phyloP scores from a whole-genome alignment of 129 eudicot species.

The Solidago caesia region DNA sequence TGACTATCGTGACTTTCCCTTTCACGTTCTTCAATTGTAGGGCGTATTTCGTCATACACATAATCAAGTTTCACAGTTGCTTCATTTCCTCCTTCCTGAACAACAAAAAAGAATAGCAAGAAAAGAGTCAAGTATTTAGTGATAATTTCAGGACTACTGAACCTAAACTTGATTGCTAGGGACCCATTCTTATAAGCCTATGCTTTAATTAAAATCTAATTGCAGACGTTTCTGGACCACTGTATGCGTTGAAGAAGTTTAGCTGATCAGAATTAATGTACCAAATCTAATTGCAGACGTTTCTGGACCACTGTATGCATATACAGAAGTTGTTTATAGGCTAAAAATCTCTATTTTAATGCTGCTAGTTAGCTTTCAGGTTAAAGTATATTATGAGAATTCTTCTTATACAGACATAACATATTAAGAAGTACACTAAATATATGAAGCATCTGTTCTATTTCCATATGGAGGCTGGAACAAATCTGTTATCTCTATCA shows the following conservation, averaged over 20 bases:
- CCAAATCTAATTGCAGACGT: background rate
- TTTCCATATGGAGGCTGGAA: too few relatives aligned
- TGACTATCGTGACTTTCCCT: constrained; percentile 75
- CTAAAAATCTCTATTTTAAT: too few relatives aligned
- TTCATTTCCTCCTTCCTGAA: constrained; percentile 58
- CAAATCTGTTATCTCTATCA: too few relatives aligned
- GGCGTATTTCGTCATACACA: constrained; percentile 59
- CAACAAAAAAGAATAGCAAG: background rate
- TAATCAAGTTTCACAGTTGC: constrained; percentile 55
- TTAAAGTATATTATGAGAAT: too few relatives aligned
- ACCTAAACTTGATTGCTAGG: too few relatives aligned
- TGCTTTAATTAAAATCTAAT: too few relatives aligned
- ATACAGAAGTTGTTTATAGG: background rate
- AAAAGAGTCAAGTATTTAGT: background rate
- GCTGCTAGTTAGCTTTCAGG: too few relatives aligned
- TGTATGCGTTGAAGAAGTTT: background rate
- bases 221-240: too few relatives aligned
- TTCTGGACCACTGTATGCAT: background rate
- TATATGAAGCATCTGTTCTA: too few relatives aligned
- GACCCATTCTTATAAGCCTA: too few relatives aligned
- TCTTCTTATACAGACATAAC: too few relatives aligned
- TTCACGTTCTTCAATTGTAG: constrained; percentile 81
- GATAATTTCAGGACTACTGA: background rate
- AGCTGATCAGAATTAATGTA: background rate
- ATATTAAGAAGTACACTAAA: too few relatives aligned